Evolutionary conservation across 306 rosid genomes (phyloP), one percentile per base, ranked within the genome.

Genomic region (Quillaja saponaria): DNA sequence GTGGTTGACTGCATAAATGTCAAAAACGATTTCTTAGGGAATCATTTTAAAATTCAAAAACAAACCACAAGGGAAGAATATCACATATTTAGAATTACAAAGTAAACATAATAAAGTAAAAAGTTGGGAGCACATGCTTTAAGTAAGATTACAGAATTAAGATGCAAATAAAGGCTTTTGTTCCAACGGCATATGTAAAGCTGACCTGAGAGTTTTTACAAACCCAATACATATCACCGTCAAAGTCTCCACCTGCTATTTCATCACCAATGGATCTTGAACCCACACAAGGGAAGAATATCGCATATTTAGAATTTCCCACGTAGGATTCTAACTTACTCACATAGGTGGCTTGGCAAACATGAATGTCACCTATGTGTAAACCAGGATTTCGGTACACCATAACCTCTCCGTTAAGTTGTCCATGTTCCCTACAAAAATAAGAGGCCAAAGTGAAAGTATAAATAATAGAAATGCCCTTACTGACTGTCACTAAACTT

Each of bases 201-300:
- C 63, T 50, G 59, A 91, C 97, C 87, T 84, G 64, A 20, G 88
- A 68, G 73, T 91, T 81, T 42, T 72, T 76, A 34, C 96, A 91
- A 66, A 91, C 76, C 95, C 91, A 91, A 60, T 80, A 91, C 72
- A 71, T 61, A 71, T 91, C 97, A 55, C 97, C 97, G 58, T 91
- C 97, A 84, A 75, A 88, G 77, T 91, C 96, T 49, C 91, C 96
- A n/a, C 87, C 83, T 7, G 68, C 95, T 15, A 91, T 91, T 76
- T 91, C 95, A 73, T 91, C 91, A 28, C 86, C 96, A 45, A 85
- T 42, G 6, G 95, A 83, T 45, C 95, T 91, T 46, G 83, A 83
- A 46, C 97, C 97, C 16, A 82, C 90, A 47, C 78, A 18, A 5
- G 96, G 78, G 69, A 91, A 91, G 79, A 91, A 85, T 72, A 91